Conservation (phyloP, 129 eudicot species). For the Apium graveolens region DNA sequence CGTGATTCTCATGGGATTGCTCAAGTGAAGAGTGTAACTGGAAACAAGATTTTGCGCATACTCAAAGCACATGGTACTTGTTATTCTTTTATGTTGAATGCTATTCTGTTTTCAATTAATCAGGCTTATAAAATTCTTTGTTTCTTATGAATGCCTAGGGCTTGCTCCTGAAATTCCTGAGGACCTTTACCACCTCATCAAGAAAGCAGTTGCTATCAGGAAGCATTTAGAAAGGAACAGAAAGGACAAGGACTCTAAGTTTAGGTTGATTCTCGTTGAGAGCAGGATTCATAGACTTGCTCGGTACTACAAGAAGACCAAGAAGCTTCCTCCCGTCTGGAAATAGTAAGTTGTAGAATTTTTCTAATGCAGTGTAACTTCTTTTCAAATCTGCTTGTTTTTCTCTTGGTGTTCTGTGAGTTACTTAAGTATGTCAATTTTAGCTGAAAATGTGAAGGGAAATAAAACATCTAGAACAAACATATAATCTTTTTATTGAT, state of each 20-base stretch:
- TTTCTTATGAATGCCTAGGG: slow-evolving; percentile 14
- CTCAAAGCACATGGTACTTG: slow-evolving; percentile 52
- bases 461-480: neutral
- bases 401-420: neutral
- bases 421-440: neutral
- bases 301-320: slow-evolving; percentile 62
- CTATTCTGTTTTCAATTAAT: neutral
- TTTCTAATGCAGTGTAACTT: neutral
- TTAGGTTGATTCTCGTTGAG: slow-evolving; percentile 58
- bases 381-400: neutral
- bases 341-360: slow-evolving; percentile 35
- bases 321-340: slow-evolving; percentile 71
- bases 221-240: slow-evolving; percentile 66
- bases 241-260: slow-evolving; percentile 59
- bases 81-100: neutral
- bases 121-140: neutral
- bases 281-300: slow-evolving; percentile 66
- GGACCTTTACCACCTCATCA: slow-evolving; percentile 52
- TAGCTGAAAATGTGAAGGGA: neutral
- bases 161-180: slow-evolving; percentile 63
- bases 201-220: slow-evolving; percentile 58
- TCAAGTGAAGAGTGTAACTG: slow-evolving; percentile 58
- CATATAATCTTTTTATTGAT: too few relatives aligned
- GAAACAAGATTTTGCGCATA: slow-evolving; percentile 53
- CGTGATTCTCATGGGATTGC: slow-evolving; percentile 74